Percentiles rank a stretch among this genome's conserved stretches.
phyloP scores from a whole-genome alignment of 495 filamentous ascomycete species.

The Venustampulla echinocandica region DNA sequence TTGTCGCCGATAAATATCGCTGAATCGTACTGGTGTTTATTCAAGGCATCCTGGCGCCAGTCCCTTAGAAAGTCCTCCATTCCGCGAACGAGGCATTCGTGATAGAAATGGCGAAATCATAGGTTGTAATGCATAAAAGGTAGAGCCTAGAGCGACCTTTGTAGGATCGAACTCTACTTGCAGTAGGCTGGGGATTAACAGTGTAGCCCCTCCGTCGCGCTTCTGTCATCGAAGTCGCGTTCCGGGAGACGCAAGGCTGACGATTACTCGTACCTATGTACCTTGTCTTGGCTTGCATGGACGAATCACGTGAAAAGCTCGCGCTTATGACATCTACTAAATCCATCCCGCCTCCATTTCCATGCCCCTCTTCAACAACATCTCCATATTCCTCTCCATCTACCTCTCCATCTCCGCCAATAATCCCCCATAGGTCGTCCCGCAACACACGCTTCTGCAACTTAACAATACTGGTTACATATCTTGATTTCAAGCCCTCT shows the following conservation, averaged over 20 bases:
- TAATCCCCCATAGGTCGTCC: no score
- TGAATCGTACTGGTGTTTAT: conserved; percentile 89
- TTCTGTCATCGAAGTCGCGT: background rate
- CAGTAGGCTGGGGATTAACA: no score
- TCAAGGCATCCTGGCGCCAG: conserved; percentile 87
- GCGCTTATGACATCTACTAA: no score
- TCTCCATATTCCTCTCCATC: no score
- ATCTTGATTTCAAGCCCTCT: no score
- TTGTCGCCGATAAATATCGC: conserved; percentile 97
- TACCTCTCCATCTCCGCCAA: no score
- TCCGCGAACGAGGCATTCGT: conserved; percentile 7
- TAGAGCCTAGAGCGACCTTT: no score
- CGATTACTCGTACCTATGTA: background rate
- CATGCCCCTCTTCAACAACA: background rate
- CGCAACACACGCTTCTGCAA: background rate
- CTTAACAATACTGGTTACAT: no score
- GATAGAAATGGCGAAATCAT: background rate
- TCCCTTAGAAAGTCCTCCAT: conserved; percentile 90
- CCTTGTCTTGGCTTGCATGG: background rate
- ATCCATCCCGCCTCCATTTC: background rate
- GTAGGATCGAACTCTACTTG: no score
- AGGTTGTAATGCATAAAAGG: background rate
- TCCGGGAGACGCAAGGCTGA: conserved; percentile 6
- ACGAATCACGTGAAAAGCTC: no score
- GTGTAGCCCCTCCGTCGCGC: no score